Conservation (phyloP, 2,329 filamentous ascomycete species). For the Aureobasidium zeae region DNA sequence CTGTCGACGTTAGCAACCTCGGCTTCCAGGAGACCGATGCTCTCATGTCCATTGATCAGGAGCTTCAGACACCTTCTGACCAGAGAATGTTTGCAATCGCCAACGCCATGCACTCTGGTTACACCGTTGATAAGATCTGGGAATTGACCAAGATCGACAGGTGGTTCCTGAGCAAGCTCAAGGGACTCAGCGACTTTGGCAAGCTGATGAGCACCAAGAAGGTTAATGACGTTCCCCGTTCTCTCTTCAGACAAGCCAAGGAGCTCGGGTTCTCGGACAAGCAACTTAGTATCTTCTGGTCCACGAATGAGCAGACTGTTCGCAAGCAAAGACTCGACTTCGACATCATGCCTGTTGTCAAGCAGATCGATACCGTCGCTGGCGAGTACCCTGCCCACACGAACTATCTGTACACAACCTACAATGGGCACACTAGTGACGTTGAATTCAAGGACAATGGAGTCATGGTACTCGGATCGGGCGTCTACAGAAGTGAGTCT, state of each 20-base stretch:
- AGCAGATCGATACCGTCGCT: constrained; percentile 97
- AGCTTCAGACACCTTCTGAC: constrained; percentile 93
- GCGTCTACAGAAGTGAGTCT: constrained; percentile 85
- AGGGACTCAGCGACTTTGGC: constrained; percentile 81
- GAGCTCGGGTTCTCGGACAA: constrained; percentile 88
- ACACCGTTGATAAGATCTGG: constrained; percentile 94
- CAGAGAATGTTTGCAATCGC: constrained; percentile 96
- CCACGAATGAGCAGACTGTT: constrained; percentile 86
- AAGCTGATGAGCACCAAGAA: constrained; percentile 64
- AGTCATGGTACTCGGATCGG: constrained; percentile 91
- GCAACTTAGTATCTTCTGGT: constrained; percentile 88
- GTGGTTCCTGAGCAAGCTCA: constrained; percentile 91
- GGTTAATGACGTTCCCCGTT: constrained; percentile 54
- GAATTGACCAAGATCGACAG: constrained; percentile 97
- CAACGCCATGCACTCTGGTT: constrained; percentile 91
- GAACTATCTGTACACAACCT: constrained; percentile 75
- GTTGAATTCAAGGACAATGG: constrained; percentile 79
- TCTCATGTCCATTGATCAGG: constrained; percentile 90
- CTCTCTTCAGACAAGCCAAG: constrained; percentile 74
- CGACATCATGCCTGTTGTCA: constrained; percentile 79
- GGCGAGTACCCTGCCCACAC: constrained; percentile 91
- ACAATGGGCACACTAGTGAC: constrained; percentile 83
- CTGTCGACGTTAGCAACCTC: constrained; percentile 89
- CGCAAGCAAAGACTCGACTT: constrained; percentile 75
- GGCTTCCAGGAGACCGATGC: constrained; percentile 86